phyloP scores from a whole-genome alignment of 139 green algal genomes.

The Micromonas commoda region DNA sequence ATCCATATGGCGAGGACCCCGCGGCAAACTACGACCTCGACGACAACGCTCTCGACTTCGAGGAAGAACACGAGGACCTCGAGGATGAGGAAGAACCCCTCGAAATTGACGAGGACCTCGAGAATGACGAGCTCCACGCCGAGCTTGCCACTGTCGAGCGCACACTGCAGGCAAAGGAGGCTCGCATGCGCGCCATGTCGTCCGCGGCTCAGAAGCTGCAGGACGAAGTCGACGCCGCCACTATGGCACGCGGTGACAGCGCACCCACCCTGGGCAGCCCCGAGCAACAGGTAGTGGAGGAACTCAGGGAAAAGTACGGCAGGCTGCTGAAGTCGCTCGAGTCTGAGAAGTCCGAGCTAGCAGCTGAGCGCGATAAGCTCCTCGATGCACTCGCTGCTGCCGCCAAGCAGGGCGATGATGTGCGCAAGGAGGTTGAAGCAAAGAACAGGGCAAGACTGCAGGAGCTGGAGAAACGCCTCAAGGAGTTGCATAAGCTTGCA shows the following conservation, averaged over 20 bases:
- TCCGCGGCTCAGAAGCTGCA: background rate
- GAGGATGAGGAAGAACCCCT: background rate
- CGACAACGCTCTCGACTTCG: background rate
- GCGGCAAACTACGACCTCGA: background rate
- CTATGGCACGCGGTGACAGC: background rate
- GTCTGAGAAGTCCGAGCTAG: slow-evolving; percentile 1
- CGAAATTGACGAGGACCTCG: background rate
- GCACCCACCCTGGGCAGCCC: background rate
- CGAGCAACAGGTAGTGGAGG: background rate
- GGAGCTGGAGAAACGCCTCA: background rate
- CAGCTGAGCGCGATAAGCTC: background rate
- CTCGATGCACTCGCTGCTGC: background rate
- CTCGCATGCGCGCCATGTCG: slow-evolving; percentile 1
- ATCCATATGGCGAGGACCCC: background rate
- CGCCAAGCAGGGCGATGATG: background rate
- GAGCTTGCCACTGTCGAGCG: background rate
- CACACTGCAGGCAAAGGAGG: slow-evolving; percentile 3
- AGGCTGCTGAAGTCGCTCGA: background rate
- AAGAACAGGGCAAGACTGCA: background rate
- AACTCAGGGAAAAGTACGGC: background rate
- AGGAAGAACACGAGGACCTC: background rate
- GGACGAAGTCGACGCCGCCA: background rate
- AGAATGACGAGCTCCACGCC: background rate
- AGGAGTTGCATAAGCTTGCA: background rate
- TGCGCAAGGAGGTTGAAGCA: background rate